Evolutionary conservation across 2,329 filamentous ascomycete genomes (phyloP), one percentile per base, ranked within the genome.

Genomic region (Botrytis squamosa): DNA sequence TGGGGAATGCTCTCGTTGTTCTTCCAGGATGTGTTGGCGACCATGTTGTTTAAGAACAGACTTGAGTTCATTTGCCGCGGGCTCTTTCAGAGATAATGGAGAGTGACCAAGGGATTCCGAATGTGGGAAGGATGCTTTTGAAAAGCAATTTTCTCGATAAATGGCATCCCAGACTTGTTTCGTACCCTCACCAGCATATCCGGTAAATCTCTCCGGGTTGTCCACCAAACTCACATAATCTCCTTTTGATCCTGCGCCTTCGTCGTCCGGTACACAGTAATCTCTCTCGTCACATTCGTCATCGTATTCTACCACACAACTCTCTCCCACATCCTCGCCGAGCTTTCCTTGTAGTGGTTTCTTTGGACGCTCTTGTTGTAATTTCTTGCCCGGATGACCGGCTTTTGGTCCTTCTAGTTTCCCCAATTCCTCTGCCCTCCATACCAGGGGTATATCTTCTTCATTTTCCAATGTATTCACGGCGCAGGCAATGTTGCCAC

Each of bases 111-210:
- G 83, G 74, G 86, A 84, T 40, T 88, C 88, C 36, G 88, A 88
- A 74, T 86, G 84, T 3, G 89, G 86, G 81, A 91, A 91, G 0
- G 89, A 91, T 76, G 87, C 87, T 81, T 86, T 88, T 79, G 90
- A 88, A 85, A 99, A 99, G 84, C 96, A 99, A 83, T 99, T 99
- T 83, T 99, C 96, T 70, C 94, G 89, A 84, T 99, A 99, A 74
- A 99, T 94, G 73, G 96, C 93, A 81, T 97, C 92, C 96, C 96
- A 99, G 25, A 99, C 93, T 84, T 97, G 94, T 80, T 91, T 90
- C 59, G 95, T 90, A 29, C 95, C 92, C 74, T 91, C 88, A 71
- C 96, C 96, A 12, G 91, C 88, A 81, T 98, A 99, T 67, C 96
- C 96, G 0, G 96, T 99, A 83, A 97, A 99, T 74, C 95, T 89